Base-by-base conservation (phyloP, 208 protist species). In the Trypanosoma grayi region DNA sequence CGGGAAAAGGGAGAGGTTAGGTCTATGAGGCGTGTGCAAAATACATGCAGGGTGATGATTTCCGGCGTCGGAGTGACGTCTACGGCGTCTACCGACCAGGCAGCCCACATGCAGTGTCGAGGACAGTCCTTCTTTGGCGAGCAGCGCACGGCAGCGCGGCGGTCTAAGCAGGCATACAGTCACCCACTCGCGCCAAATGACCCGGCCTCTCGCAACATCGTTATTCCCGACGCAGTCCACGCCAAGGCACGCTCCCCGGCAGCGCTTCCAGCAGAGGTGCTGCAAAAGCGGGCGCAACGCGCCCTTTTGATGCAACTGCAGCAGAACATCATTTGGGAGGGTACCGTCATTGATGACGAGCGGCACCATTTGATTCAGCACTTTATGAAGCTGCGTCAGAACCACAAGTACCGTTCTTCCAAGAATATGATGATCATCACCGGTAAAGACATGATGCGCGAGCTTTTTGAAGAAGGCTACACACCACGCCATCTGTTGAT, bases 261-360 rank as follows among this genome's bases (percentile, higher is more conserved):
- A 8, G 48, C 63, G 7, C 45, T 84, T 9, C 70, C 83, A 0
- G 75, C 89, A 7, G 84, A 91, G 60, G 55, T 79, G 0, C 41
- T 90, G 30, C 80, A 93, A 70, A 83, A 77, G 47, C 57, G 67
- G 25, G 89, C 85, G 22, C 83, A 92, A 57, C 75, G 70, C 36
- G 83, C 83, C 1, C 74, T 93, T 9, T 66, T 92, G 3, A 61
- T 77, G 1, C 81, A 90, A 33, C 53, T 93, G 68, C 85, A 93
- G 60, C 76, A 92, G 53, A 82, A 93, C 36, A 75, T 95, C 4
- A 80, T 95, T 25, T 95, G 89, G 86, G 84, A 90, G 46, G 85
- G 85, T 31, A 90, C 82, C 2, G 84, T 95, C 4, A 79, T 95
- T 33, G 70, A 85, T 60, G 72, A 87, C 54, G 50, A 73, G n/a